Evolutionary conservation across 768 basidiomycete species (phyloP).

Genomic region (Rhodosporidiobolus odoratus): DNA sequence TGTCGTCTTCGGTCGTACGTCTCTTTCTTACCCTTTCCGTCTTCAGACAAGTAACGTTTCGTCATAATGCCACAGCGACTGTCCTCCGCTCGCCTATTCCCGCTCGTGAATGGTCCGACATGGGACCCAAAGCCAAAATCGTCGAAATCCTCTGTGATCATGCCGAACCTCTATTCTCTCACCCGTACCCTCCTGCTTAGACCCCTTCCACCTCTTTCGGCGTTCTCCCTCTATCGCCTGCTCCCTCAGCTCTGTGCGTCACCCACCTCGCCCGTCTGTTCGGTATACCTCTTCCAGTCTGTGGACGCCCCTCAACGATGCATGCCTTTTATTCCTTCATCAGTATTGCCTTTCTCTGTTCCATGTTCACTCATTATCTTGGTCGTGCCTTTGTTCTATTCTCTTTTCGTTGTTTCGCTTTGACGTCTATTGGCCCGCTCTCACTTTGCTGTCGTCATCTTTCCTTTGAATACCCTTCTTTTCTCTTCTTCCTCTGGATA

Average conservation of each 20-base stretch:
- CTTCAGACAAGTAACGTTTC: slow-evolving; percentile 1
- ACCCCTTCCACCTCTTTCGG: neutral
- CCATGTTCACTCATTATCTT: too few species aligned
- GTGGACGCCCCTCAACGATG: too few species aligned
- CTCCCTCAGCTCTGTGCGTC: too few species aligned
- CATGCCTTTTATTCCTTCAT: too few species aligned
- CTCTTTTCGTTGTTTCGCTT: neutral
- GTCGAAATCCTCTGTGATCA: slow-evolving; percentile 95
- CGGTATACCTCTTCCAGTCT: too few species aligned
- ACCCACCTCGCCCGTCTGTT: too few species aligned
- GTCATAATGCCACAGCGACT: slow-evolving; percentile 67
- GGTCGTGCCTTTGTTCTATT: neutral
- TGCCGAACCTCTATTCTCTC: slow-evolving; percentile 20
- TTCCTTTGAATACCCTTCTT: neutral
- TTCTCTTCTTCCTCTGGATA: neutral
- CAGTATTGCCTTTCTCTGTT: neutral
- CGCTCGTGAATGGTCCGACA: slow-evolving; percentile 86
- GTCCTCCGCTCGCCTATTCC: slow-evolving; percentile 85
- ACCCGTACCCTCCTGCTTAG: neutral
- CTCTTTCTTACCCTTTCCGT: neutral
- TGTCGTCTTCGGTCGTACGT: slow-evolving; percentile 96
- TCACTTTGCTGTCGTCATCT: neutral
- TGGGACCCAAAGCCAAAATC: slow-evolving; percentile 89
- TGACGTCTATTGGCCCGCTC: too few species aligned
- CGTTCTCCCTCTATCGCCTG: too few species aligned